Evolutionary conservation across 176 grass and related monocot genomes (phyloP), one percentile per base, ranked within the genome.

Genomic region (Rhipidocladum racemiflorum): DNA sequence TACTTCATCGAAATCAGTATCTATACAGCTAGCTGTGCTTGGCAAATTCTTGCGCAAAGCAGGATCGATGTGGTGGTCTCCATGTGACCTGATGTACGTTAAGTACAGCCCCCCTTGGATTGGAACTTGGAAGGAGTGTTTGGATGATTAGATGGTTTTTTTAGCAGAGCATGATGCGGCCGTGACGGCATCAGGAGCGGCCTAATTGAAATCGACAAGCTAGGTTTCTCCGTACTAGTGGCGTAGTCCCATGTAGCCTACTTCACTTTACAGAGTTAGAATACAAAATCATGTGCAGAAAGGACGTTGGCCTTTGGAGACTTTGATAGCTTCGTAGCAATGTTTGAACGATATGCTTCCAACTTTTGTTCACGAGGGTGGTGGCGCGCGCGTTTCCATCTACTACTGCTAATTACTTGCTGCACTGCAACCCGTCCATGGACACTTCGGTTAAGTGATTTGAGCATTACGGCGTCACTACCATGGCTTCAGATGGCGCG

Each of bases 301-400:
- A 80, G 63, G 63, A 42, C 50, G 23, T 70, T 81, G 23, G 35
- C 9, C 50, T 59, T 57, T 68, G 18, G 44, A 80, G 75, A 4
- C 6, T 39, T 42, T 42, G 9, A 42, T 27, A 1, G 66, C n/a
- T 70, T 0, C 3, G 8, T 53, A 54, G 51, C 51, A 0, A 21
- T 54, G 18, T 21, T 11, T 1, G 17, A 38, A 28, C 48, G 39
- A 27, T 9, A 73, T 36, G 71, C 16, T 65, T 51, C 53, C 82
- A 46, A 11, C 48, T 84, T 84, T 61, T 25, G 63, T 4, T 29
- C 25, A 46, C n/a, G 72, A 30, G 79, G 56, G 69, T 83, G 81
- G 17, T 13, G 48, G 48, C 50, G 49, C 46, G 16, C 5, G 48
- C 5, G 20, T 9, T 53, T 21, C 50, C 50, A 5, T 55, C 53